A percentile compares a stretch with the other conserved stretches of the same genome.
These are phyloP conservation scores for Ustilago nuda DNA, from an alignment of 1,284 basidiomycete genomes.

Conservation along the genomic window DNA sequence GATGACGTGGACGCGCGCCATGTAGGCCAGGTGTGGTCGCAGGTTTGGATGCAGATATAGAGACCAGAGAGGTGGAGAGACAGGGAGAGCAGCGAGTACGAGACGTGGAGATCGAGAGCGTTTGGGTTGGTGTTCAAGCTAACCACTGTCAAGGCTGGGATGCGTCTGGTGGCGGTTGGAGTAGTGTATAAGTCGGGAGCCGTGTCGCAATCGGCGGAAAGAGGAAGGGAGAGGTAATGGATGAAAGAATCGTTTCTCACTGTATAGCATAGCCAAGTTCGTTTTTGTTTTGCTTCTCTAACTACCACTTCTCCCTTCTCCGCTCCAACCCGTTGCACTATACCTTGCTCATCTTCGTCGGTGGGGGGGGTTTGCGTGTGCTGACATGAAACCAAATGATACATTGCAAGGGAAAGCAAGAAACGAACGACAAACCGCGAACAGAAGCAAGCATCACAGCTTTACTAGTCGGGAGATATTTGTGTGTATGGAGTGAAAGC, in stretches of 20 bases:
- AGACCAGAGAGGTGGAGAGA: slow-evolving; percentile 54
- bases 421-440: slow-evolving; percentile 2
- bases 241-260: slow-evolving; percentile 53
- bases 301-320: slow-evolving; percentile 1
- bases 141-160: slow-evolving; percentile 39
- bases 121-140: slow-evolving; percentile 64
- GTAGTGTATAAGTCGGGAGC: slow-evolving; percentile 4
- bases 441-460: neutral
- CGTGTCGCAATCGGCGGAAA: slow-evolving; percentile 17
- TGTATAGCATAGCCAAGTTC: slow-evolving; percentile 60
- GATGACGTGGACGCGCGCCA: slow-evolving; percentile 17
- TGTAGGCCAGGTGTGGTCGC: slow-evolving; percentile 50
- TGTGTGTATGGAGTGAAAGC: neutral
- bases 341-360: neutral
- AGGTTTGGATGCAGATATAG: slow-evolving; percentile 61
- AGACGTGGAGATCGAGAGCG: slow-evolving; percentile 54
- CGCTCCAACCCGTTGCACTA: neutral
- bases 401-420: slow-evolving; percentile 17
- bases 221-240: slow-evolving; percentile 60
- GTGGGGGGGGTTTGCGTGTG: slow-evolving; percentile 18
- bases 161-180: neutral
- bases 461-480: neutral
- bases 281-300: slow-evolving; percentile 25
- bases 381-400: slow-evolving; percentile 11
- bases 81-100: slow-evolving; percentile 62